Evolutionary conservation across 176 grass and related monocot species (phyloP).

Genomic region (Avena sativa): DNA sequence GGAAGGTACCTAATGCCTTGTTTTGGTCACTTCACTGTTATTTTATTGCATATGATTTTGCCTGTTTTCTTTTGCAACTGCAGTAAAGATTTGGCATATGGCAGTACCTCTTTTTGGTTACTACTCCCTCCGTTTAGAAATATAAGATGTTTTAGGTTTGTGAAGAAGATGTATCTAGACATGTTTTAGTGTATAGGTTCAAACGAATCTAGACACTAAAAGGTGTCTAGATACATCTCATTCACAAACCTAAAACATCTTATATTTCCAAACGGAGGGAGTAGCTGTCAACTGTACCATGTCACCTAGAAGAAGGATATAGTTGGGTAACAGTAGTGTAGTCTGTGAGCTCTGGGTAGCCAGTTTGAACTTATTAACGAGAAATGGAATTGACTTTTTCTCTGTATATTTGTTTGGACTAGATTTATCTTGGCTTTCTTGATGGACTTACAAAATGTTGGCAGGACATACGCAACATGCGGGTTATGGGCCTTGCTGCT

Average conservation of each 20-base stretch:
- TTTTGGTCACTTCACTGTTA: conserved; percentile 17
- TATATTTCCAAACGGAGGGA: background rate
- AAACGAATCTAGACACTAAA: no score
- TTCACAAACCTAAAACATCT: no score
- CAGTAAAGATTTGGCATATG: conserved; percentile 20
- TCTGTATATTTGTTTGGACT: background rate
- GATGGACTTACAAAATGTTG: conserved; percentile 39
- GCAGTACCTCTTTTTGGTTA: background rate
- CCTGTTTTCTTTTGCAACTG: background rate
- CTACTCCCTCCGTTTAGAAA: background rate
- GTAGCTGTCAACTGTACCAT: conserved; percentile 3
- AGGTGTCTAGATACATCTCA: no score
- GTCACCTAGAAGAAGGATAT: conserved; percentile 13
- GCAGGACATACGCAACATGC: conserved; percentile 46
- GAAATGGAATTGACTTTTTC: background rate
- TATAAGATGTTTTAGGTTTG: no score
- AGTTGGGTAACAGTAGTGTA: conserved; percentile 30
- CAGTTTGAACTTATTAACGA: background rate
- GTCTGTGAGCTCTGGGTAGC: background rate
- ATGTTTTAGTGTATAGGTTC: no score
- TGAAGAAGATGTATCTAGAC: no score
- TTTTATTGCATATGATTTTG: background rate
- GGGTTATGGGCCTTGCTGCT: conserved; percentile 35
- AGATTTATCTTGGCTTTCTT: conserved; percentile 30
- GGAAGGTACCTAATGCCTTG: conserved; percentile 2